phyloP scores from a whole-genome alignment of 257 asterid species.

The Perilla frutescens region DNA sequence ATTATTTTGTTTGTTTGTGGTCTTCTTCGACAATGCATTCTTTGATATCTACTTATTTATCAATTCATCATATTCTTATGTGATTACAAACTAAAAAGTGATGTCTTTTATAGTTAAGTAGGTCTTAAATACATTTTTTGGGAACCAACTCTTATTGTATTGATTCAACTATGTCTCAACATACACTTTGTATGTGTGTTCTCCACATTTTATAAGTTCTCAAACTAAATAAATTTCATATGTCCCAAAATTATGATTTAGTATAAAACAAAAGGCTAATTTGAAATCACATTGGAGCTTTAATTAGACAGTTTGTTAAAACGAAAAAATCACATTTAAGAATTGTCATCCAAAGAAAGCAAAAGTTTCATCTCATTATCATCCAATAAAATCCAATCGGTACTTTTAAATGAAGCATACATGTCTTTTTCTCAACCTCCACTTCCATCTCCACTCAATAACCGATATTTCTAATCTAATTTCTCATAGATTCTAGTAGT shows the following conservation, averaged over 20 bases:
- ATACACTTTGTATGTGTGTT: no score
- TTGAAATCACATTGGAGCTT: slow-evolving; percentile 33
- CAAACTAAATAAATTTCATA: background rate
- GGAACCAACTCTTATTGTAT: no score
- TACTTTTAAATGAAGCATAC: slow-evolving; percentile 21
- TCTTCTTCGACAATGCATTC: no score
- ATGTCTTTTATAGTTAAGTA: no score
- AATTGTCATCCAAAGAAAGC: slow-evolving; percentile 54
- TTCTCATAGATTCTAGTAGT: slow-evolving; percentile 8
- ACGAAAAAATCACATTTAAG: slow-evolving; percentile 61
- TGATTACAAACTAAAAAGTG: no score
- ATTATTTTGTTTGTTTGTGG: no score
- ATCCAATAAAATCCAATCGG: slow-evolving; percentile 36
- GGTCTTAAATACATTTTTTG: no score
- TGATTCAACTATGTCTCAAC: no score
- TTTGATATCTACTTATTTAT: no score
- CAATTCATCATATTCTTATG: no score
- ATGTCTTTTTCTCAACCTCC: slow-evolving; percentile 6
- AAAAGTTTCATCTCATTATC: slow-evolving; percentile 43
- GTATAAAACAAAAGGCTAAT: slow-evolving; percentile 26
- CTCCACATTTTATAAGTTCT: slow-evolving; percentile 16
- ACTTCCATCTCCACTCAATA: slow-evolving; percentile 16
- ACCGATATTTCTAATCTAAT: background rate
- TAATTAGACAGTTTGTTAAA: slow-evolving; percentile 54
- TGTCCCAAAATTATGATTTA: slow-evolving; percentile 14